Evolutionary conservation across 495 filamentous ascomycete genomes (phyloP).

Genomic region (Pseudomonodictys pantanalensis): DNA sequence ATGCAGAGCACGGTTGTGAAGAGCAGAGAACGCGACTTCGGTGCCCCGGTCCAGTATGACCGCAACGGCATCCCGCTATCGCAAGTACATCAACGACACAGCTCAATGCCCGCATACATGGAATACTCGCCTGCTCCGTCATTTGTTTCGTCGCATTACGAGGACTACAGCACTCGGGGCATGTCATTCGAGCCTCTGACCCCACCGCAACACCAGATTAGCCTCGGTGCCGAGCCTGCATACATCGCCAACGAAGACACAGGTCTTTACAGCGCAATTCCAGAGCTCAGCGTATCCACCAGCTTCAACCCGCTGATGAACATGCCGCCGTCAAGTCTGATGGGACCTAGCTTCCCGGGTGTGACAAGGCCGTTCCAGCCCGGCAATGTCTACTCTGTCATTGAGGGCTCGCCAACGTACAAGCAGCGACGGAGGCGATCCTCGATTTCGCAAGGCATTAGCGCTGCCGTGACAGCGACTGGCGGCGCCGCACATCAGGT

Average conservation of each 20-base stretch:
- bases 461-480: conserved; percentile 56
- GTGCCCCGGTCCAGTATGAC: conserved; percentile 70
- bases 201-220: conserved; percentile 82
- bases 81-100: conserved; percentile 82
- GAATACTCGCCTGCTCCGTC: conserved; percentile 98
- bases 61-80: conserved; percentile 82
- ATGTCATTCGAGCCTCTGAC: conserved; percentile 96
- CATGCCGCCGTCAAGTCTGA: conserved; percentile 80
- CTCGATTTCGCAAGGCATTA: conserved; percentile 72
- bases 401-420: conserved; percentile 97
- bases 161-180: conserved; percentile 95
- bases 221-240: conserved; percentile 78
- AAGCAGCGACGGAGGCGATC: conserved; percentile 93
- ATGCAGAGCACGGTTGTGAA: conserved; percentile 69
- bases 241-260: conserved; percentile 98
- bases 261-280: conserved; percentile 89
- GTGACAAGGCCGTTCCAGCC: conserved; percentile 65
- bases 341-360: conserved; percentile 67
- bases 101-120: conserved; percentile 95
- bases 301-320: conserved; percentile 84
- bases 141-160: conserved; percentile 93
- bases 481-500: conserved; percentile 58
- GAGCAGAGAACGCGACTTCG: conserved; percentile 65
- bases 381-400: conserved; percentile 87
- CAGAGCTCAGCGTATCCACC: conserved; percentile 61